These are phyloP conservation scores for Aspergillus campestris DNA, from an alignment of 495 filamentous ascomycete genomes.

Conservation along the genomic window DNA sequence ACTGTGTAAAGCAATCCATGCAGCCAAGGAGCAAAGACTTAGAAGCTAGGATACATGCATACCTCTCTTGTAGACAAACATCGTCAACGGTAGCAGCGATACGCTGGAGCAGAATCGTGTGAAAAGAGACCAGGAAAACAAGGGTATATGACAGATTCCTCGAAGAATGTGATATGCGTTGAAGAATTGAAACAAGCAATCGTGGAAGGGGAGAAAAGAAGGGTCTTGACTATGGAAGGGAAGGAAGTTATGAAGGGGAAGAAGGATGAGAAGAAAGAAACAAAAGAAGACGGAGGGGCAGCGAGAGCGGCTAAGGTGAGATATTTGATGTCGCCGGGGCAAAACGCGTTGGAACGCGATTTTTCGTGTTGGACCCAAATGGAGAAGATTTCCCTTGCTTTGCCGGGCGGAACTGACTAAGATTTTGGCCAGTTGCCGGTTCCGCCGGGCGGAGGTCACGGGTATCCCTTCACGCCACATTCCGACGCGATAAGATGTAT, in stretches of 20 bases:
- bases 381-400: slow-evolving; percentile 13
- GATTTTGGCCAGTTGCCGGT: no score
- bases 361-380: slow-evolving; percentile 34
- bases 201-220: slow-evolving; percentile 7
- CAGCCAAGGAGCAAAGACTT: background rate
- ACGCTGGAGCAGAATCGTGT: slow-evolving; percentile 4
- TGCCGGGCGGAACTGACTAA: no score
- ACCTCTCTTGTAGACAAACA: slow-evolving; percentile 70
- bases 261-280: slow-evolving; percentile 18
- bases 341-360: slow-evolving; percentile 33
- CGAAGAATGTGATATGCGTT: no score
- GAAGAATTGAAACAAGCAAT: slow-evolving; percentile 8
- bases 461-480: background rate
- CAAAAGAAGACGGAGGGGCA: slow-evolving; percentile 31
- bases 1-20: background rate
- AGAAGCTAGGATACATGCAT: slow-evolving; percentile 21
- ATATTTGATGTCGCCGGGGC: slow-evolving; percentile 31
- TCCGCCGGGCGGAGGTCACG: slow-evolving; percentile 4
- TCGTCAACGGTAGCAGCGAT: slow-evolving; percentile 22
- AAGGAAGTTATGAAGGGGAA: slow-evolving; percentile 12
- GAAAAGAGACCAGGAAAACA: slow-evolving; percentile 8
- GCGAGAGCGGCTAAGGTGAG: slow-evolving; percentile 11
- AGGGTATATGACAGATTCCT: background rate
- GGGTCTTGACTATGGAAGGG: slow-evolving; percentile 8
- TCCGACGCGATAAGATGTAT: no score